Conservation (phyloP, 2,329 filamentous ascomycete genomes). For the Colletotrichum sp. region DNA sequence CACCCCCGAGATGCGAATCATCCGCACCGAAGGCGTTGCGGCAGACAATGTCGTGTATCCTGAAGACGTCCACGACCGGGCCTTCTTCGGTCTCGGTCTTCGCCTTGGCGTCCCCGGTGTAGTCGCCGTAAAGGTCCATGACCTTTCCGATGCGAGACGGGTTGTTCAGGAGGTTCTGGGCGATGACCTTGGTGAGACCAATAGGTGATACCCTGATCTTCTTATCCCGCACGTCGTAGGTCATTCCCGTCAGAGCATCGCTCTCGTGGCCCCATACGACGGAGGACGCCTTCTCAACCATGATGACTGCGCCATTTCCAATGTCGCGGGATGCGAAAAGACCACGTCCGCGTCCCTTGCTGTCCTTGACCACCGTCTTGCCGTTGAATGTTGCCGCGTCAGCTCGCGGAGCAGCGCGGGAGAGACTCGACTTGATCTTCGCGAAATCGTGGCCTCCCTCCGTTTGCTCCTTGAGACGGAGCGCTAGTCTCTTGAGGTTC, state of each 20-base stretch:
- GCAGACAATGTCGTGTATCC: constrained; percentile 36
- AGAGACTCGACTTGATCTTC: constrained; percentile 26
- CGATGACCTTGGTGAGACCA: constrained; percentile 32
- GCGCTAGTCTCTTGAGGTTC: constrained; percentile 24
- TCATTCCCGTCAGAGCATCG: constrained; percentile 32
- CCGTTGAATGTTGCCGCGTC: constrained; percentile 33
- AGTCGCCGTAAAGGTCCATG: constrained; percentile 30
- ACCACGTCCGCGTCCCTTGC: constrained; percentile 35
- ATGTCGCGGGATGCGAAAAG: constrained; percentile 39
- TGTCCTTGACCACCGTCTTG: constrained; percentile 30
- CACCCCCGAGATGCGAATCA: constrained; percentile 28
- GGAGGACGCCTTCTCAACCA: constrained; percentile 41
- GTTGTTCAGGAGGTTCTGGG: constrained; percentile 31
- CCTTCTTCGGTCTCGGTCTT: constrained; percentile 24
- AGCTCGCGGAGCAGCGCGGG: constrained; percentile 30
- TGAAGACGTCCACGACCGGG: constrained; percentile 33
- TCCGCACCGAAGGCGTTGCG: constrained; percentile 37
- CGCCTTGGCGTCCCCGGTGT: constrained; percentile 24
- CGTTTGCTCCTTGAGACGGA: constrained; percentile 29
- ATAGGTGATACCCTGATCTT: constrained; percentile 33
- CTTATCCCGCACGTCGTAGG: constrained; percentile 35
- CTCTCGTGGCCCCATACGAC: constrained; percentile 34
- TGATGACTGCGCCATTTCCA: constrained; percentile 33
- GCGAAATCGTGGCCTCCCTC: constrained; percentile 27
- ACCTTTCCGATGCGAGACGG: constrained; percentile 26